phyloP scores from a whole-genome alignment of 2,329 filamentous ascomycete species.

The Fonsecaea nubica region DNA sequence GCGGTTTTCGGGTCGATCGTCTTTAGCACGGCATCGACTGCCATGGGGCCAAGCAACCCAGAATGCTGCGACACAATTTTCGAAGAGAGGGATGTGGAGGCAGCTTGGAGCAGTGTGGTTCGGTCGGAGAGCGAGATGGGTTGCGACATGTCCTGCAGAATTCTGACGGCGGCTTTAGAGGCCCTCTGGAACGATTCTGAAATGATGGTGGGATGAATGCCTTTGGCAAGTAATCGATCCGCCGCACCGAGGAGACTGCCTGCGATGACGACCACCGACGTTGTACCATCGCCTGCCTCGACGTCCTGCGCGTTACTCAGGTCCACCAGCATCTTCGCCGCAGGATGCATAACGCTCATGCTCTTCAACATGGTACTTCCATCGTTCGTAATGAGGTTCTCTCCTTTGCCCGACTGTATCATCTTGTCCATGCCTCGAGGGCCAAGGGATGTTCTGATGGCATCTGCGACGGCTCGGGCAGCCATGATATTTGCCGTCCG shows the following conservation, averaged over 20 bases:
- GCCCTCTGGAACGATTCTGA: constrained; percentile 97
- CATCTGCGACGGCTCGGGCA: constrained; percentile 96
- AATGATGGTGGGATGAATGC: constrained; percentile 96
- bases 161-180: constrained; percentile 82
- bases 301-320: constrained; percentile 97
- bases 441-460: constrained; percentile 93
- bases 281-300: constrained; percentile 97
- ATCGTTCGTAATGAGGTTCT: constrained; percentile 99
- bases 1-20: constrained; percentile 95
- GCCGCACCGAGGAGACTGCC: constrained; percentile 93
- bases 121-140: constrained; percentile 89
- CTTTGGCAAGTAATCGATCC: constrained; percentile 87
- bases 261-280: constrained; percentile 96
- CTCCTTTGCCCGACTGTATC: constrained; percentile 95
- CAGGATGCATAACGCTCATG: constrained; percentile 99
- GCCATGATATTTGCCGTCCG: constrained; percentile 96
- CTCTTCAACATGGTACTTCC: constrained; percentile 99
- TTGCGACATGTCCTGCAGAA: constrained; percentile 94
- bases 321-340: constrained; percentile 98
- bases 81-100: constrained; percentile 94
- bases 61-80: constrained; percentile 99
- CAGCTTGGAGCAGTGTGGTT: constrained; percentile 89
- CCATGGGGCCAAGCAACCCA: constrained; percentile 94
- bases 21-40: constrained; percentile 93
- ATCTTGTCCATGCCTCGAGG: constrained; percentile 99